phyloP scores from a whole-genome alignment of 202 grass and related monocot species.

The Schoenoplectus triqueter region DNA sequence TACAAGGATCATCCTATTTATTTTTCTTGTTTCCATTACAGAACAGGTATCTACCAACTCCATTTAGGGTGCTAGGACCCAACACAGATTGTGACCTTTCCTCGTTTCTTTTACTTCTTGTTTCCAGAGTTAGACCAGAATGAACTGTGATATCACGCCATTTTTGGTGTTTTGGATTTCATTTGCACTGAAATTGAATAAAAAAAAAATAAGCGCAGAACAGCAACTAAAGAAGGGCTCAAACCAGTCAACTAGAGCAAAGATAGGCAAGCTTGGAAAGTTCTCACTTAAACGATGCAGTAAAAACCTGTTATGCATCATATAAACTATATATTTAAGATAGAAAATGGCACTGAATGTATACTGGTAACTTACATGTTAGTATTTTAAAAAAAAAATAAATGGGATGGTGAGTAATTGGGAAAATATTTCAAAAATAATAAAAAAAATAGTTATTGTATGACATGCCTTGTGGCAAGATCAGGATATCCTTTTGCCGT shows the following conservation, averaged over 20 bases:
- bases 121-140: background rate
- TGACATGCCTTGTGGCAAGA: constrained; percentile 72
- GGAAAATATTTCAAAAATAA: background rate
- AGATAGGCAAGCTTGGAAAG: constrained; percentile 77
- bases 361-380: background rate
- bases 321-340: constrained; percentile 1
- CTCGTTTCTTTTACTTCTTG: background rate
- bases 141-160: background rate
- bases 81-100: background rate
- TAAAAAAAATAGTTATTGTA: background rate
- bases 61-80: background rate
- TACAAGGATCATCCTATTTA: background rate
- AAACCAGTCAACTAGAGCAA: constrained; percentile 87
- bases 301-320: constrained; percentile 59
- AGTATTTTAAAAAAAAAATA: background rate
- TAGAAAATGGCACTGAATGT: background rate
- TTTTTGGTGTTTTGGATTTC: constrained; percentile 5
- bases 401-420: background rate
- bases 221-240: constrained; percentile 41
- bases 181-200: background rate
- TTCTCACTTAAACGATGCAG: constrained; percentile 71
- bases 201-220: constrained; percentile 21
- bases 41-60: background rate
- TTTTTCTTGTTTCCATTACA: background rate
- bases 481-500: constrained; percentile 99